A percentile compares a stretch with the other conserved stretches of the same genome.
Evolutionary conservation across 495 filamentous ascomycete species (phyloP).

Genomic region (Acidomyces sp.): DNA sequence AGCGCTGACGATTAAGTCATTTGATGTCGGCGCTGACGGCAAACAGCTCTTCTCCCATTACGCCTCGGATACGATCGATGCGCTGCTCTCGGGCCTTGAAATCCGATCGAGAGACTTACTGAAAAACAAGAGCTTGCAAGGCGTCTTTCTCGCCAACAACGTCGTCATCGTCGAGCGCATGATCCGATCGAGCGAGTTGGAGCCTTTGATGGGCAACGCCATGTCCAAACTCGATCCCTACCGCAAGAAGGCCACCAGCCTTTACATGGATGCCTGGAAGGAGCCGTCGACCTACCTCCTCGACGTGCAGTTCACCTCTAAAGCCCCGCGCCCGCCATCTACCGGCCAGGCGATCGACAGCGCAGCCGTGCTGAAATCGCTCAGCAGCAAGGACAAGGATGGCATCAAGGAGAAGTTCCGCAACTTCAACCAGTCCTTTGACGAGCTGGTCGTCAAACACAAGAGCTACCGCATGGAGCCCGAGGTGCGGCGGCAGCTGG

Average conservation of each 20-base stretch:
- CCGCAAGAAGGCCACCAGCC: constrained; percentile 69
- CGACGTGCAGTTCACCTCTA: constrained; percentile 84
- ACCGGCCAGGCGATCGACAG: constrained; percentile 47
- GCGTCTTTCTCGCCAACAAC: constrained; percentile 86
- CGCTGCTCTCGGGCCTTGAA: constrained; percentile 65
- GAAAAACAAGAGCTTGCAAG: constrained; percentile 63
- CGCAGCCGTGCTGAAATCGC: constrained; percentile 63
- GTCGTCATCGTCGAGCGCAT: constrained; percentile 73
- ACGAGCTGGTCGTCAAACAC: constrained; percentile 70
- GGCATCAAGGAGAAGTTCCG: constrained; percentile 92
- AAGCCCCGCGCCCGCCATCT: constrained; percentile 44
- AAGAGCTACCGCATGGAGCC: constrained; percentile 69
- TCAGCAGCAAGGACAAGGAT: constrained; percentile 83
- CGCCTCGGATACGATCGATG: constrained; percentile 70
- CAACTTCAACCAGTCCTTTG: constrained; percentile 80
- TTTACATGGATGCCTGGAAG: constrained; percentile 81
- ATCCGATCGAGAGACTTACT: constrained; percentile 57
- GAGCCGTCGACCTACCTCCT: constrained; percentile 74
- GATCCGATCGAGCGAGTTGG: constrained; percentile 70
- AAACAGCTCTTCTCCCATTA: constrained; percentile 79
- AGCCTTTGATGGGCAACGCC: constrained; percentile 48
- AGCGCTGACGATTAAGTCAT: constrained; percentile 56
- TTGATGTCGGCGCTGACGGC: constrained; percentile 85
- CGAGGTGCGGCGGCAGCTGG: constrained; percentile 67
- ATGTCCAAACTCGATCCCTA: constrained; percentile 55